A percentile compares a stretch with the other conserved stretches of the same genome.
These are phyloP conservation scores for Starmerella etchellsii DNA, from an alignment of 805 yeast species.

Conservation along the genomic window DNA sequence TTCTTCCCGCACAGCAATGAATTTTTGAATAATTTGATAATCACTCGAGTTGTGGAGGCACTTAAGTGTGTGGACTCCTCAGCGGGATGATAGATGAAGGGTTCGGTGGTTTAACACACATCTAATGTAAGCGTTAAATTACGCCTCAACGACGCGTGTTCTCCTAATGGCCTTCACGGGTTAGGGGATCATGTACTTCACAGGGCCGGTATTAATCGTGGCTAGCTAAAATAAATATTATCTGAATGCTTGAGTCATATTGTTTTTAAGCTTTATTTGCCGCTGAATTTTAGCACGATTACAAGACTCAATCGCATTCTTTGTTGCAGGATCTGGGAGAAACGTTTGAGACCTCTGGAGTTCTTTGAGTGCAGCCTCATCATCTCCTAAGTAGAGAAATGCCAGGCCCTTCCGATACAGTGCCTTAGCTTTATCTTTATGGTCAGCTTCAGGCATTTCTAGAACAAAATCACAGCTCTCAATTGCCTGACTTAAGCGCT, in stretches of 20 bases:
- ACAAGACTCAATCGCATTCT: slow-evolving; percentile 11
- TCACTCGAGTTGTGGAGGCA: too few species aligned
- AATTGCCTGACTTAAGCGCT: slow-evolving; percentile 41
- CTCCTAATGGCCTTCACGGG: too few species aligned
- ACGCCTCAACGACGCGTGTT: too few species aligned
- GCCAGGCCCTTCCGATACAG: slow-evolving; percentile 73
- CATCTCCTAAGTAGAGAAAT: slow-evolving; percentile 46
- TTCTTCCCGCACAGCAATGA: too few species aligned
- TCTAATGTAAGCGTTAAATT: too few species aligned
- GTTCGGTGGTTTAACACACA: too few species aligned
- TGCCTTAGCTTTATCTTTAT: slow-evolving; percentile 65
- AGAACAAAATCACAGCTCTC: slow-evolving; percentile 53
- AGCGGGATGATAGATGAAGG: too few species aligned
- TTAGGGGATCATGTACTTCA: neutral
- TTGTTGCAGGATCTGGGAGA: slow-evolving; percentile 11
- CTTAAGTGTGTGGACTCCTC: too few species aligned
- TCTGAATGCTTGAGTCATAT: neutral
- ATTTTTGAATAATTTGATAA: too few species aligned
- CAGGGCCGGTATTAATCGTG: too few species aligned
- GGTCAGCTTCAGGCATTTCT: slow-evolving; percentile 36
- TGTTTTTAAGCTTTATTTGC: neutral
- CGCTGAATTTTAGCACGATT: neutral
- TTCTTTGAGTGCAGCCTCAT: slow-evolving; percentile 52
- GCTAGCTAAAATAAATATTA: too few species aligned
- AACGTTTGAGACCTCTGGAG: slow-evolving; percentile 44